phyloP scores from a whole-genome alignment of 1,284 basidiomycete genomes.

The Malassezia equina region DNA sequence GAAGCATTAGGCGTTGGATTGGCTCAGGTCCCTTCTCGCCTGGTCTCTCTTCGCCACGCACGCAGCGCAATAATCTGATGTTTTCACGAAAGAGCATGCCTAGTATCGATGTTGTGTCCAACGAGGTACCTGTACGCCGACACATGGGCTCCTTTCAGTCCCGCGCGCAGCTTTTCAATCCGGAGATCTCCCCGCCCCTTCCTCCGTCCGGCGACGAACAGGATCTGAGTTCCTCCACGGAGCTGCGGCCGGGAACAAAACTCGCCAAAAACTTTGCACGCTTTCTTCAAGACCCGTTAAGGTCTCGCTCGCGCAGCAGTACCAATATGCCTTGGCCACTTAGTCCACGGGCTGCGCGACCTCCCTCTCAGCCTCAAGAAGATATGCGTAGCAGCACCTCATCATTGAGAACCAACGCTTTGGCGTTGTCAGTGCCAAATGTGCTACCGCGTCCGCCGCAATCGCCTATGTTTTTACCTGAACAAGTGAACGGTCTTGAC shows the following conservation, averaged over 20 bases:
- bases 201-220: neutral
- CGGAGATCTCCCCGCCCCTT: neutral
- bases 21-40: neutral
- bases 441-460: conserved; percentile 8
- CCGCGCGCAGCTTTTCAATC: neutral
- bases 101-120: neutral
- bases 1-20: neutral
- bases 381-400: neutral
- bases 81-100: neutral
- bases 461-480: neutral
- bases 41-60: neutral
- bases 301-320: neutral
- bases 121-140: neutral
- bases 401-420: neutral
- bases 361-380: neutral
- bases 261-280: conserved; percentile 5
- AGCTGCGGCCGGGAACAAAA: neutral
- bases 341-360: neutral
- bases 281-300: neutral
- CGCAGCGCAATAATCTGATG: neutral
- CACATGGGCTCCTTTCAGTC: conserved; percentile 3
- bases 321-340: neutral
- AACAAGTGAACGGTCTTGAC: neutral
- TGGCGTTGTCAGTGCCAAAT: neutral
- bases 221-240: neutral